A percentile compares a stretch with the other conserved stretches of the same genome.
Evolutionary conservation across 2,329 filamentous ascomycete species (phyloP).

Genomic region (Ceratocystis colombiana): DNA sequence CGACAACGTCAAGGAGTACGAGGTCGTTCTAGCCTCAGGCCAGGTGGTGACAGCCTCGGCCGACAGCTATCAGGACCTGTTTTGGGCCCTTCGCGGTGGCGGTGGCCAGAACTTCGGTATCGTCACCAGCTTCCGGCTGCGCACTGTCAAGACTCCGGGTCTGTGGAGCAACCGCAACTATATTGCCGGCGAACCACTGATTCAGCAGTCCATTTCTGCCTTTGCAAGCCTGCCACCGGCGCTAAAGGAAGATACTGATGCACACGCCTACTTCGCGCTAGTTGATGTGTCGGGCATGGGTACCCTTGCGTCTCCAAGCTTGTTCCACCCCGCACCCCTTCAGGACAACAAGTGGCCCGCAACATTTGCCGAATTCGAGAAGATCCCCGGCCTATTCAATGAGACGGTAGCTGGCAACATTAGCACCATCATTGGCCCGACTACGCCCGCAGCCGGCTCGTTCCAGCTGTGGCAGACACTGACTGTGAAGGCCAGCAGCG

Average conservation of each 20-base stretch:
- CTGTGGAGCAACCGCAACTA: constrained; percentile 31
- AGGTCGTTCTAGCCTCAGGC: constrained; percentile 39
- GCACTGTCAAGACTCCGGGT: constrained; percentile 32
- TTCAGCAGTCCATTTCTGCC: constrained; percentile 3
- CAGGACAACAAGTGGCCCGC: constrained; percentile 28
- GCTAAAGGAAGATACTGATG: constrained; percentile 24
- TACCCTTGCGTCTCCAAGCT: constrained; percentile 28
- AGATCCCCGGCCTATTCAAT: not conserved
- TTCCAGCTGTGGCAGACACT: constrained; percentile 15
- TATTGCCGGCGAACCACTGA: not conserved
- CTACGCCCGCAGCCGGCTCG: constrained; percentile 8
- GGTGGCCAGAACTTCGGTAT: constrained; percentile 48
- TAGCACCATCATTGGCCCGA: constrained; percentile 2
- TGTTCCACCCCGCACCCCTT: constrained; percentile 19
- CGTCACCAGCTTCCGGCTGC: constrained; percentile 41
- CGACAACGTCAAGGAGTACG: constrained; percentile 38
- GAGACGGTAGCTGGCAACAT: not conserved
- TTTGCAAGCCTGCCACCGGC: constrained; percentile 27
- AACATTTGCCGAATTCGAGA: not conserved
- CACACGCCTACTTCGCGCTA: constrained; percentile 29
- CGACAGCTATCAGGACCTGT: constrained; percentile 41
- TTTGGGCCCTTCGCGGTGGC: constrained; percentile 46
- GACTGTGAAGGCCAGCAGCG: constrained; percentile 27
- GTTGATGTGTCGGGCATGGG: constrained; percentile 30
- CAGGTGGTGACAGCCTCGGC: constrained; percentile 36